Evolutionary conservation across 2,329 filamentous ascomycete genomes (phyloP), one percentile per base, ranked within the genome.

Genomic region (Cladosporium oxysporum): DNA sequence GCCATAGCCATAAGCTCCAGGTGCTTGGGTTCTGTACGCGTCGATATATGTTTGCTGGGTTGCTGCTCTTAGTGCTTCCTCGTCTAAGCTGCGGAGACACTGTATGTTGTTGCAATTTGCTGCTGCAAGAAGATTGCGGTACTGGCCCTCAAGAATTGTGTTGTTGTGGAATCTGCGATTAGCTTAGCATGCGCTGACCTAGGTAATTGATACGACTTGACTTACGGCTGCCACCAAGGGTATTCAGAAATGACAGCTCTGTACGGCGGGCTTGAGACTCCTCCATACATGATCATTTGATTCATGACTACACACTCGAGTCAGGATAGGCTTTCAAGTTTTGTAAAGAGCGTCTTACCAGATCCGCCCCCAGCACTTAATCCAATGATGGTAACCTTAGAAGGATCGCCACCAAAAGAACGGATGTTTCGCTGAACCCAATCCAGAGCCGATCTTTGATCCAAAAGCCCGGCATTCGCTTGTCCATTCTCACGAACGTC

Each of bases 211-310:
- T 6, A 26, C 3, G 23, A 21, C 10, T n/a, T 3, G 11, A 50
- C 63, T 14, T 44, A 70, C 23, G 72, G 71, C 62, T 77, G 76
- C 73, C 73, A 78, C 76, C 76, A 77, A 10, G 76, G 76, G 63
- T 71, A 75, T 57, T 79, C 71, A n/a, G 75, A 66, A 57, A 82
- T 81, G 0, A 77, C 80, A 10, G 78, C 80, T n/a, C 76, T 74
- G 68, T 82, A 82, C 0, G 81, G 76, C 0, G 78, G 77, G 57
- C 58, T 65, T 18, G 63, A 31, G 33, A 65, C 63, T 10, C 63
- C 63, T 21, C 63, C 63, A 12, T 65, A 60, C 58, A 65, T 41
- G 44, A 65, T 65, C 63, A 65, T 65, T 23, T 65, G 63, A 33
- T 60, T 16, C 63, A 65, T 65, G 11, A 65, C 63, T 65, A 21